These are phyloP conservation scores for Pseudogymnoascus sp. DNA, from an alignment of 2,329 filamentous ascomycete species.

Conservation along the genomic window DNA sequence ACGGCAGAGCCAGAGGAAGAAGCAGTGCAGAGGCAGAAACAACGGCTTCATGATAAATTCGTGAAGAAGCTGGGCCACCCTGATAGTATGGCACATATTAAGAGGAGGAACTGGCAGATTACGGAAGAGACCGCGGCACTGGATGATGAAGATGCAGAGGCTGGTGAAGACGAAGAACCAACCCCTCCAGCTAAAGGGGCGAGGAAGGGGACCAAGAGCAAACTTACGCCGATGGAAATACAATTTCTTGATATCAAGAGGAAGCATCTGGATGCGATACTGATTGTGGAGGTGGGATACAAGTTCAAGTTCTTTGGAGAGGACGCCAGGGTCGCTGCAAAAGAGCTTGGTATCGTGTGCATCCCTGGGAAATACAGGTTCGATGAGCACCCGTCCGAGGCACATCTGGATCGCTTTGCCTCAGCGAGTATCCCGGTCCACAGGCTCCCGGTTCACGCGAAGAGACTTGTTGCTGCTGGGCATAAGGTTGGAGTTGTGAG, in stretches of 20 bases:
- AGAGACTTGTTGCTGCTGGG: conserved; percentile 81
- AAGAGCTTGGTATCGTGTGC: conserved; percentile 88
- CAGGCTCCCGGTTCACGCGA: conserved; percentile 84
- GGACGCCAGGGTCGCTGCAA: conserved; percentile 80
- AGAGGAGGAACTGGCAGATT: conserved; percentile 47
- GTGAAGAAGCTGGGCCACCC: conserved; percentile 83
- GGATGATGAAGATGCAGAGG: conserved; percentile 44
- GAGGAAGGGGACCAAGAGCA: conserved; percentile 67
- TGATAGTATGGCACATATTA: conserved; percentile 65
- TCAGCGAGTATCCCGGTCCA: conserved; percentile 94
- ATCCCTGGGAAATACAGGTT: conserved; percentile 93
- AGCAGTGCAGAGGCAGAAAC: conserved; percentile 48
- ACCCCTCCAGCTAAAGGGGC: conserved; percentile 42
- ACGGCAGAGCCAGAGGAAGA: conserved; percentile 41
- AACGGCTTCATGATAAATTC: conserved; percentile 72
- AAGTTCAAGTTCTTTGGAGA: conserved; percentile 97
- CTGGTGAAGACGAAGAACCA: conserved; percentile 48
- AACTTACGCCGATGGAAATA: conserved; percentile 88
- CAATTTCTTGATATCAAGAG: conserved; percentile 92
- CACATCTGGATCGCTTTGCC: conserved; percentile 84
- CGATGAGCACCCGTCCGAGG: conserved; percentile 88
- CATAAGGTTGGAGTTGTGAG: conserved; percentile 94
- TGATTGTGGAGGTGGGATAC: conserved; percentile 94
- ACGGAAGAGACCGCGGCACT: conserved; percentile 42
- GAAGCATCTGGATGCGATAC: conserved; percentile 77